Evolutionary conservation across 208 protist species (phyloP).

Genomic region (Acanthamoeba sp.): DNA sequence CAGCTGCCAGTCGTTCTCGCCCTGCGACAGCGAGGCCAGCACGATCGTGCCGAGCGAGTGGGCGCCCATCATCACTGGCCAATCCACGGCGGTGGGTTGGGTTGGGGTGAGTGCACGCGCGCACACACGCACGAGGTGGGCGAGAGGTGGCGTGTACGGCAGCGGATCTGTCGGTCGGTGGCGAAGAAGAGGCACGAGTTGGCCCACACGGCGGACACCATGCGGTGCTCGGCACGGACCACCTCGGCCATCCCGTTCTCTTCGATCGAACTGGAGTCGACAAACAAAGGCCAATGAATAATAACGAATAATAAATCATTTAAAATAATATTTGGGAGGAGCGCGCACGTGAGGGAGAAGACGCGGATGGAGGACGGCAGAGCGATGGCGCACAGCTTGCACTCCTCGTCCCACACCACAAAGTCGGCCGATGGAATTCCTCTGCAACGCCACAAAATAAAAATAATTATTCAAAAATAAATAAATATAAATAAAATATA

Average conservation of each 20-base stretch:
- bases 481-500: background rate
- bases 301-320: background rate
- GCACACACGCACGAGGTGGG: background rate
- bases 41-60: conserved; percentile 16
- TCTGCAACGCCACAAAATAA: background rate
- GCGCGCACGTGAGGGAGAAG: background rate
- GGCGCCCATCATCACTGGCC: conserved; percentile 33
- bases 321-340: too few species aligned
- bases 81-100: background rate
- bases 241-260: background rate
- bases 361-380: conserved; percentile 18
- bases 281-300: background rate
- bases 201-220: conserved; percentile 54
- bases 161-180: conserved; percentile 28
- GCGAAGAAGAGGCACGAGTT: conserved; percentile 56
- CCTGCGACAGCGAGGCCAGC: background rate
- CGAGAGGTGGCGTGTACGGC: background rate
- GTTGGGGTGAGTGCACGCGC: background rate
- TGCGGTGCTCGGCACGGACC: background rate
- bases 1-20: conserved; percentile 31
- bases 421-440: conserved; percentile 22
- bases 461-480: background rate
- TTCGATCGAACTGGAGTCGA: background rate
- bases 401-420: conserved; percentile 18
- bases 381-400: conserved; percentile 15